Evolutionary conservation across 2,329 filamentous ascomycete species (phyloP), one percentile per base, ranked within the genome.

Genomic region (Pezicula neosporulosa): DNA sequence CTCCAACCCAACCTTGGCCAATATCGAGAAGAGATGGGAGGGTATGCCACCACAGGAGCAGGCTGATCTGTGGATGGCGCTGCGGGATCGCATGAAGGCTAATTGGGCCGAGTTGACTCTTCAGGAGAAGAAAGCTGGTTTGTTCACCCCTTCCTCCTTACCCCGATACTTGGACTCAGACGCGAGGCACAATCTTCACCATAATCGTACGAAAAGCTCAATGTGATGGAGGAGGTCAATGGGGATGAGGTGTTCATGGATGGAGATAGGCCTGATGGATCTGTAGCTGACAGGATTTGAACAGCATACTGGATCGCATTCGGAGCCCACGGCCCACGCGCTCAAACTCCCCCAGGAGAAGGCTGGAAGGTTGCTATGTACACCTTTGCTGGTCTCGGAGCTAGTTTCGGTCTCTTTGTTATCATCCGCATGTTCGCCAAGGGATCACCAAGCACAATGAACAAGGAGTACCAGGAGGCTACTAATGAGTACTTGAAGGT

Each of bases 11-110:
- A 97, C 90, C 53, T 84, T 99, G 68, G 89, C 90, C 75, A 91
- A 96, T 77, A 97, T 99, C 70, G 94, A 99, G 86, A 97, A 96
- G 87, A 83, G 94, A 80, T 99, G 94, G 94, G 94, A 99, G 80
- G 83, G 80, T 59, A 92, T 97, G 89, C 92, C 93, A 54, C 90
- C 94, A 60, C 91, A 96, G 81, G 94, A 99, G 83, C 94, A 99
- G 85, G 94, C 94, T 63, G 94, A 99, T 71, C 80, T 99, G 66
- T 99, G 94, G 94, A 99, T 99, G 94, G 81, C 88, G 64, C 81
- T 99, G 73, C 85, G 94, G 74, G 94, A 99, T 78, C 88, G 94
- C 70, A 99, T 99, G 94, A 97, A 96, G 89, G 85, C 83, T 66
- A 91, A 90, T 80, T 99, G 94, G 94, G 83, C 87, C 69, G 90